Evolutionary conservation across 352 stramenopile genomes (phyloP).

Genomic region (Pythium coloratum): DNA sequence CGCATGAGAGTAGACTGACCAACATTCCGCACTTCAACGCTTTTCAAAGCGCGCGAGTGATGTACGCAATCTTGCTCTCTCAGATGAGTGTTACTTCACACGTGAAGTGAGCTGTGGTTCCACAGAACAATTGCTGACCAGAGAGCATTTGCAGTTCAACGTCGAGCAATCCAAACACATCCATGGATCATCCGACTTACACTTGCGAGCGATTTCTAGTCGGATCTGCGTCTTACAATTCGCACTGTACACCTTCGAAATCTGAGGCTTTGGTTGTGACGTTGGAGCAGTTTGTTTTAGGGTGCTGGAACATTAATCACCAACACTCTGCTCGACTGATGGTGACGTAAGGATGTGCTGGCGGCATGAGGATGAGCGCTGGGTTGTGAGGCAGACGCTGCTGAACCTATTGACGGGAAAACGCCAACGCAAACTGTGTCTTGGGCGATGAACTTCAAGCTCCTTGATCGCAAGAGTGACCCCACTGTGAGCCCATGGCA

Average conservation of each 20-base stretch:
- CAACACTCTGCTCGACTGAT: background rate
- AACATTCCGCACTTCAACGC: slow-evolving; percentile 8
- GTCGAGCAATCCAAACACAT: no score
- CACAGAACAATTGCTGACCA: background rate
- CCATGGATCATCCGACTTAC: background rate
- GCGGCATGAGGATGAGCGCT: background rate
- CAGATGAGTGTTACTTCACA: no score
- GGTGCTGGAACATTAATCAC: background rate
- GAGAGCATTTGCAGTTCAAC: background rate
- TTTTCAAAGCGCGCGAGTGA: background rate
- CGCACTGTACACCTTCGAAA: background rate
- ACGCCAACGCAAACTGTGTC: background rate
- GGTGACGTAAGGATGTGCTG: background rate
- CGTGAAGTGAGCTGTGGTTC: background rate
- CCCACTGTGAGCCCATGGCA: no score
- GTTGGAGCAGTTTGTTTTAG: background rate
- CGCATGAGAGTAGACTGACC: slow-evolving; percentile 7
- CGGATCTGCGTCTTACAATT: background rate
- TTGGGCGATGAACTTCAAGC: no score
- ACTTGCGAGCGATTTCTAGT: background rate
- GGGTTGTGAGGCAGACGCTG: background rate
- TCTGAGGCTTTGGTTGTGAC: no score
- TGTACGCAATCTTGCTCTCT: background rate
- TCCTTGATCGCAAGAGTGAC: no score
- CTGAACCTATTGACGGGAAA: background rate